These are phyloP conservation scores for Lentinula boryana DNA, from an alignment of 768 basidiomycete species.

Conservation along the genomic window DNA sequence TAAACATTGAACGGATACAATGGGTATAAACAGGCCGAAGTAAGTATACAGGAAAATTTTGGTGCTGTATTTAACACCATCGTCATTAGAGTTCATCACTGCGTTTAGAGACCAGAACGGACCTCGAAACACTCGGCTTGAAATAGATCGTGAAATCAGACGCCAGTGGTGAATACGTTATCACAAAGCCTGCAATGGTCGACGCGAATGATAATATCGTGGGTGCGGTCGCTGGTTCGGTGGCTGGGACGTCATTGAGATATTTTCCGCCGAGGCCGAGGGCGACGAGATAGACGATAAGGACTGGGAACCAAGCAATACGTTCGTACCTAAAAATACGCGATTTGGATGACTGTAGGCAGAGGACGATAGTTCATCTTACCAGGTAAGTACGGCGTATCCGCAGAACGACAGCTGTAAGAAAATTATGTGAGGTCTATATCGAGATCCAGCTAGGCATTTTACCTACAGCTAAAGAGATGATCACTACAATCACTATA, in stretches of 20 bases:
- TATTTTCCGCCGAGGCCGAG: slow-evolving; percentile 73
- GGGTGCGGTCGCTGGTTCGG: slow-evolving; percentile 46
- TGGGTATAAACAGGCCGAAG: slow-evolving; percentile 60
- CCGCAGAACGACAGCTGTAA: slow-evolving; percentile 55
- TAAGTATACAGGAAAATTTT: slow-evolving; percentile 61
- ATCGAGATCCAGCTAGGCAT: slow-evolving; percentile 21
- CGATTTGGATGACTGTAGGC: background rate
- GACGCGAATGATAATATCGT: slow-evolving; percentile 61
- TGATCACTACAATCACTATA: slow-evolving; percentile 68
- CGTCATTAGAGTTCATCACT: background rate
- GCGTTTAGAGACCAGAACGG: background rate
- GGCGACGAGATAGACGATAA: slow-evolving; percentile 68
- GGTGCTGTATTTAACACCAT: background rate
- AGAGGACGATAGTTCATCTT: background rate
- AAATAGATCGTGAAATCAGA: slow-evolving; percentile 78
- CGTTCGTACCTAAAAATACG: slow-evolving; percentile 55
- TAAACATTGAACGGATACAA: slow-evolving; percentile 32
- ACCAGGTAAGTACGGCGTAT: slow-evolving; percentile 42
- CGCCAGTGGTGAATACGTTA: slow-evolving; percentile 54
- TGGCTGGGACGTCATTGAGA: slow-evolving; percentile 41
- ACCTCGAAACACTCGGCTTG: slow-evolving; percentile 53
- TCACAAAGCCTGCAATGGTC: slow-evolving; percentile 66
- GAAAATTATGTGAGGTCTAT: background rate
- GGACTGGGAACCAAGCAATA: slow-evolving; percentile 69
- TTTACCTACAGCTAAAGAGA: slow-evolving; percentile 57